Evolutionary conservation across 345 rosid genomes (phyloP), one percentile per base, ranked within the genome.

Genomic region (Eucalyptus coolabah): DNA sequence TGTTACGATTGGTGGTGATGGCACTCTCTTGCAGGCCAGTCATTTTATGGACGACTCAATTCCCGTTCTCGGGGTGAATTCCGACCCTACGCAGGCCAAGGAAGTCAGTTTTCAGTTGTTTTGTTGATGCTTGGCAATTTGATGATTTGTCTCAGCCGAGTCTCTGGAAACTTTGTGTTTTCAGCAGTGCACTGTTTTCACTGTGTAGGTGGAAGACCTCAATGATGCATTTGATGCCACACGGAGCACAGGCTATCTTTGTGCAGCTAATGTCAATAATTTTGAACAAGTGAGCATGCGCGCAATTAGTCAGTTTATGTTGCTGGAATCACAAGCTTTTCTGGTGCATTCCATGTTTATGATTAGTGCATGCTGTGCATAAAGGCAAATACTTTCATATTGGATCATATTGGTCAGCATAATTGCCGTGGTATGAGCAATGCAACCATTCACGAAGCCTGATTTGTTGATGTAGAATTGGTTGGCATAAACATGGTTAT

Each of bases 11-110:
- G 98, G 99, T 88, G 99, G 99, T 50, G 99, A 98, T 86, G 99
- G 99, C 54, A 97, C 99, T 21, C 98, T 98, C 50, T 91, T 98
- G 95, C 98, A 96, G 88, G 99, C 99, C 53, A 94, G 98, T 89
- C 99, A 98, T 93, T 96, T 95, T 86, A 89, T 98, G 81, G 97
- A 96, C 92, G 96, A 95, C 86, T 93, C 97, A 32, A 90, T 94
- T 90, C 99, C 98, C 10, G 94, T 96, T 91, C 90, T 96, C 4
- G 99, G 99, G 54, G 97, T 97, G 77, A 98, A 97, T 91, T 98
- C 99, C 87, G 99, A 98, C 86, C 99, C 99, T 56, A 98, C 99
- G 12, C 93, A 92, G 90, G 89, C 93, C 88, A 93, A 95, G 53
- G 99, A 98, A 96, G 99, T 97, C 87, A 59, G 91, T 90, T 56